Base-by-base conservation (phyloP, 2,329 filamentous ascomycete genomes). In the Incumbomyces delicatus region DNA sequence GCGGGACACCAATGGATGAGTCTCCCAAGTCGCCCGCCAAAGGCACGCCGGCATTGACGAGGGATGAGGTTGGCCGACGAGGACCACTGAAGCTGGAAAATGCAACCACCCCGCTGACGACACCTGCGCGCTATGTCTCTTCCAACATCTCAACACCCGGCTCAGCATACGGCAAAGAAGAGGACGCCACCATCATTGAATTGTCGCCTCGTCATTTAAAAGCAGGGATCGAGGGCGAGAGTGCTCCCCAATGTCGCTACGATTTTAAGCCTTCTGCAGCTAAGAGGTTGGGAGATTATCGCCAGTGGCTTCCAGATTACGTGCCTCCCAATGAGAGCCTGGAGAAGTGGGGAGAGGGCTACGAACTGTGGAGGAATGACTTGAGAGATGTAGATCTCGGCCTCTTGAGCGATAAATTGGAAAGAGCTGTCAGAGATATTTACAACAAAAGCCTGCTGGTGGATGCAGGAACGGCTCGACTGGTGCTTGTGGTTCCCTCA, bases 191-290 rank as follows among this genome's bases (percentile, higher is more conserved):
- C 4, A 76, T 98, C 35, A 72, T 95, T 43, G 88, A 96, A 62
- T 63, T 96, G 31, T 89, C 88, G 1, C 77, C 85, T 8, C 78
- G 90, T 17, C 83, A 80, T 64, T 64, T 96, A 20, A 80, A 84
- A 37, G 82, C 84, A 8, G 92, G 92, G 0, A 92, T 95, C 61
- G 86, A 89, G 5, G 89, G 89, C 43, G 89, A 95, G 63, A 76
- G 81, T 36, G 67, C 73, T 2, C 88, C 88, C 13, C 69, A 75
- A 55, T 94, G 90, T 62, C 76, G 73, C 12, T 68, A 89, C 17
- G 72, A 76, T 17, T 90, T 88, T 62, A 79, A 80, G 0, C 87
- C 86, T 0, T 83, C 89, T 52, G 76, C 84, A 59, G 81, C 85
- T 59, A 77, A 85, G 45, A 77, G 90, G 50, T 78, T 78, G 10